Base-by-base conservation (phyloP, 1,284 basidiomycete genomes). In the Apiotrichum siamense region DNA sequence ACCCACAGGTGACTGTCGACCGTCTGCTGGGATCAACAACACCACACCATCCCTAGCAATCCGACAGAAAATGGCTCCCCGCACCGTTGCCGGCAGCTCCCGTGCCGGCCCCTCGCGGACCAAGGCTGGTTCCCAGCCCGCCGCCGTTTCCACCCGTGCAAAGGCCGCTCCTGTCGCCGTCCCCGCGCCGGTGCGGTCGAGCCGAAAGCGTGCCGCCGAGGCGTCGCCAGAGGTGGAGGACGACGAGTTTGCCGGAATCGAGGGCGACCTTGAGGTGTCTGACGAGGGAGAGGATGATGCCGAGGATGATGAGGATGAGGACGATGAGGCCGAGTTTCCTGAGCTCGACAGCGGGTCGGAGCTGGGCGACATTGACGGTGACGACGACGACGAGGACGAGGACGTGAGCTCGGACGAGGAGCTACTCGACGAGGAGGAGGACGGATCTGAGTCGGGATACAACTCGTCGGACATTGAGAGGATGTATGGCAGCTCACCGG, bases 321-420 rank as follows among this genome's bases (percentile, higher is more conserved):
- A 61, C 18, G 72, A 70, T 26, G 77, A 76, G n/a, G n/a, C n/a
- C 7, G 69, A 59, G 12, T 77, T 79, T 49, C 77, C 77, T 0
- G 77, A 78, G 59, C 69, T 79, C 41, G 75, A 78, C 52, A 57
- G 70, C 13, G 72, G 69, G 4, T 70, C 69, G 24, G 74, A 71
- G 41, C 66, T 63, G 3, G 72, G 70, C 24, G 64, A 69, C n/a
- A 61, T 54, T 15, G 78, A 82, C 44, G 77, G 78, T 36, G 67
- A 67, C 21, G 48, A 37, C 21, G 52, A 39, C 3, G 33, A 38
- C 10, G 66, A 23, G 75, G 47, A 41, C 10, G 49, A 39, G 24
- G 50, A 44, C 17, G 49, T 49, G 27, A 37, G 40, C 37, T 37
- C 24, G 12, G 52, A 77, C 0, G 75, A 72, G 58, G 70, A 64